Base-by-base conservation (phyloP, 805 yeast genomes). In the Lachancea nothofagi region DNA sequence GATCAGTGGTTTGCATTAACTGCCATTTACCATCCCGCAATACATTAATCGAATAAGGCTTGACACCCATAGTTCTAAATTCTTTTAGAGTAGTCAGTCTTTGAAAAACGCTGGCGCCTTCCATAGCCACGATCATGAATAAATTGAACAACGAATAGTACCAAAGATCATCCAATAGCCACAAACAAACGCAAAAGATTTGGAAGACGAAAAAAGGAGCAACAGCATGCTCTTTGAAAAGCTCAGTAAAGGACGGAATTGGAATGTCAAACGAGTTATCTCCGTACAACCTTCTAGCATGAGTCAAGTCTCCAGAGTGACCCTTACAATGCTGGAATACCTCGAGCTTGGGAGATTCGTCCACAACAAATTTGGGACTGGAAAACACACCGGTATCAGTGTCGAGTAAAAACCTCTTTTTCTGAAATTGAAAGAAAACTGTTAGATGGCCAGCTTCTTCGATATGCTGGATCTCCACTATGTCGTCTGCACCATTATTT, bases 141-240 rank as follows among this genome's bases (percentile, higher is more conserved):
- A 90, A 70, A 22, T 95, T 84, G 66, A 93, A 88, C 43, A 93
- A 67, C 3, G 97, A 87, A 59, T 83, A 83, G 65, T 89, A 89
- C 97, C 97, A 93, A 69, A 84, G 82, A 51, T 90, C 97, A 65
- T 93, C 97, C 77, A 93, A 76, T 57, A 86, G 75, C 97, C 97
- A 93, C 46, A 93, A 70, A 4, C 90, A 95, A 43, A 90, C 94
- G 59, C 97, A 89, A 62, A 93, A 93, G 42, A 93, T 72, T 69
- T 93, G 98, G 70, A 93, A 93, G 19, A 93, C 96, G 54, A 93
- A 93, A 62, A 93, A 86, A 9, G 98, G 98, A 10, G 98, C 97
- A 28, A 93, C 89, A 8, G 97, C 97, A 61, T 93, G 98, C 65
- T 93, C 97, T 57, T 86, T 82, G 70, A 93, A 93, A 54, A 93